A percentile compares a stretch with the other conserved stretches of the same genome.
phyloP scores from a whole-genome alignment of 2,329 filamentous ascomycete species.

The Xylaria multiplex region DNA sequence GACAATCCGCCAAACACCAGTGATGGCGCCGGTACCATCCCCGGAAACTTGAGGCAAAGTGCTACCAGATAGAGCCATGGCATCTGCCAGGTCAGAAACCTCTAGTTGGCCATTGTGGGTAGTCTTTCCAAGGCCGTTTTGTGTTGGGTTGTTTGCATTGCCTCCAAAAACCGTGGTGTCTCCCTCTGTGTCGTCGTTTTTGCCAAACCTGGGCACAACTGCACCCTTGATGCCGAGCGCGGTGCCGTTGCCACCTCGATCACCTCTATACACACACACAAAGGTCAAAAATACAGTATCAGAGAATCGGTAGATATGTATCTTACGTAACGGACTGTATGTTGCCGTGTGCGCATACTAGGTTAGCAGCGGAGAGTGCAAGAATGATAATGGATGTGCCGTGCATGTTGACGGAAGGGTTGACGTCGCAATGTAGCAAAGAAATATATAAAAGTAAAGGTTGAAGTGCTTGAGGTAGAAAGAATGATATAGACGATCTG shows the following conservation, averaged over 20 bases:
- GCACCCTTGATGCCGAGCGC: slow-evolving; percentile 29
- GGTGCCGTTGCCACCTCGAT: slow-evolving; percentile 30
- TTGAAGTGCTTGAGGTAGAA: slow-evolving; percentile 1
- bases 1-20: slow-evolving; percentile 26
- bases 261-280: slow-evolving; percentile 16
- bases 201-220: slow-evolving; percentile 23
- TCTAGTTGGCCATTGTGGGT: slow-evolving; percentile 21
- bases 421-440: neutral
- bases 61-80: slow-evolving; percentile 23
- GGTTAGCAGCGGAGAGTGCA: slow-evolving; percentile 20
- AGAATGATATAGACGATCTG: slow-evolving; percentile 12
- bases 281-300: slow-evolving; percentile 5
- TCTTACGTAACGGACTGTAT: slow-evolving; percentile 28
- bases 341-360: slow-evolving; percentile 30
- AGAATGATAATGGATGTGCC: slow-evolving; percentile 12
- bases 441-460: neutral
- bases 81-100: slow-evolving; percentile 23
- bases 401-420: slow-evolving; percentile 19
- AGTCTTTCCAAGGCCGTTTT: slow-evolving; percentile 28
- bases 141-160: slow-evolving; percentile 21
- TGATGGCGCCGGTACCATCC: slow-evolving; percentile 24
- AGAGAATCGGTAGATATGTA: neutral
- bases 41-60: slow-evolving; percentile 28
- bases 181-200: slow-evolving; percentile 22
- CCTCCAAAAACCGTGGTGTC: slow-evolving; percentile 32